Percentiles rank a stretch among this genome's conserved stretches.
Conservation (phyloP, 768 basidiomycete species). For the Russula lepida region DNA sequence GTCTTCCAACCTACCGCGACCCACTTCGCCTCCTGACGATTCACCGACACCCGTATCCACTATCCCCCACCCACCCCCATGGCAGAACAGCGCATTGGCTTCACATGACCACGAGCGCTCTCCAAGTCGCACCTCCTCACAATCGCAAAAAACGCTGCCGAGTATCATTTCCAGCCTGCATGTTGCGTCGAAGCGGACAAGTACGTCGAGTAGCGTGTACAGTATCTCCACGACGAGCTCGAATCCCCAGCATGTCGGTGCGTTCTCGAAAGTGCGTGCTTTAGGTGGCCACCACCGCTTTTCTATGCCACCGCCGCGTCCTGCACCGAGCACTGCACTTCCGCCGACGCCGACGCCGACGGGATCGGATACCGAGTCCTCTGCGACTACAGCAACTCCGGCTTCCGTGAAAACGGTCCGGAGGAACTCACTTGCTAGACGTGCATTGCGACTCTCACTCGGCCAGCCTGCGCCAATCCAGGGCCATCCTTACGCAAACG, state of each 20-base stretch:
- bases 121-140: constrained; percentile 25
- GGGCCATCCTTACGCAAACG: constrained; percentile 31
- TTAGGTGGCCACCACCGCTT: constrained; percentile 36
- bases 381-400: constrained; percentile 20
- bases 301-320: constrained; percentile 68
- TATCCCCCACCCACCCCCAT: not conserved
- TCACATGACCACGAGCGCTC: constrained; percentile 16
- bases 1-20: constrained; percentile 37
- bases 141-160: constrained; percentile 23
- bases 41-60: constrained; percentile 45
- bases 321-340: constrained; percentile 60
- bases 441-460: constrained; percentile 35
- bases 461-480: constrained; percentile 61
- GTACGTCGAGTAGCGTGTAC: constrained; percentile 38
- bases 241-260: constrained; percentile 31
- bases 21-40: constrained; percentile 53
- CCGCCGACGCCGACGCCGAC: constrained; percentile 63
- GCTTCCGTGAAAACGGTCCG: constrained; percentile 35
- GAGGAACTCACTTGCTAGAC: constrained; percentile 44
- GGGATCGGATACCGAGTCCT: constrained; percentile 25
- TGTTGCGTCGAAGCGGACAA: constrained; percentile 19
- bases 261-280: constrained; percentile 22
- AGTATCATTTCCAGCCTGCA: constrained; percentile 17
- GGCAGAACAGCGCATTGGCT: constrained; percentile 19
- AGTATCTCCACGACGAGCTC: constrained; percentile 23